Conservation (phyloP, 495 filamentous ascomycete genomes). For the Parachaetomium inaequale region DNA sequence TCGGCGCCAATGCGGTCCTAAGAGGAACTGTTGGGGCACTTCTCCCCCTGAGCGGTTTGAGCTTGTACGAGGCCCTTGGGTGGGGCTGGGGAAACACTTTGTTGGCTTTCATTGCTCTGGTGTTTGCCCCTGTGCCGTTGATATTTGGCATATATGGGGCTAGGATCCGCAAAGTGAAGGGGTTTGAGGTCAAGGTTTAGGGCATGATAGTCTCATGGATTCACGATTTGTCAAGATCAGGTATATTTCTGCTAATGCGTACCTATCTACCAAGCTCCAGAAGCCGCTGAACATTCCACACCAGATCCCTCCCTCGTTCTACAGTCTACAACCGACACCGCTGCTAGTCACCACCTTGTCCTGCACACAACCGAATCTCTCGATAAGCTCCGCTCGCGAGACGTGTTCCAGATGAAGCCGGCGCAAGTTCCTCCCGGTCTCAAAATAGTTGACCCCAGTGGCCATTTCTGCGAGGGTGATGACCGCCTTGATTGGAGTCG, state of each 20-base stretch:
- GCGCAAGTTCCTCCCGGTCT: neutral
- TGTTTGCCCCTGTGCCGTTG: neutral
- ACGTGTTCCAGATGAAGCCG: neutral
- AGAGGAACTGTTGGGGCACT: neutral
- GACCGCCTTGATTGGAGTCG: neutral
- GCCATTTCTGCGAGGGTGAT: neutral
- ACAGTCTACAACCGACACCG: neutral
- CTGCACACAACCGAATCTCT: neutral
- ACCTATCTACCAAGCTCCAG: no score
- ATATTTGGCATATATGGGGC: neutral
- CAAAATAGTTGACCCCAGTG: neutral
- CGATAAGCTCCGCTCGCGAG: neutral
- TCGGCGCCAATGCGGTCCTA: neutral
- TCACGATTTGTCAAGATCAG: no score
- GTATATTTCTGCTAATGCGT: no score
- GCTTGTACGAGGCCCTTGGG: neutral
- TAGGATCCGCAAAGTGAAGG: neutral
- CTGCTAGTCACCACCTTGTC: neutral
- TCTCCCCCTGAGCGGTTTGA: neutral
- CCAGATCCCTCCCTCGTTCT: no score
- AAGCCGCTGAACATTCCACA: no score
- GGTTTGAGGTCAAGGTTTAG: neutral
- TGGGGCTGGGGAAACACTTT: conserved; percentile 6
- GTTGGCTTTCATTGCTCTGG: neutral
- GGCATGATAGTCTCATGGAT: neutral